Evolutionary conservation across 164 flowering plant genomes (phyloP).

Genomic region (Nymphaea thermarum): DNA sequence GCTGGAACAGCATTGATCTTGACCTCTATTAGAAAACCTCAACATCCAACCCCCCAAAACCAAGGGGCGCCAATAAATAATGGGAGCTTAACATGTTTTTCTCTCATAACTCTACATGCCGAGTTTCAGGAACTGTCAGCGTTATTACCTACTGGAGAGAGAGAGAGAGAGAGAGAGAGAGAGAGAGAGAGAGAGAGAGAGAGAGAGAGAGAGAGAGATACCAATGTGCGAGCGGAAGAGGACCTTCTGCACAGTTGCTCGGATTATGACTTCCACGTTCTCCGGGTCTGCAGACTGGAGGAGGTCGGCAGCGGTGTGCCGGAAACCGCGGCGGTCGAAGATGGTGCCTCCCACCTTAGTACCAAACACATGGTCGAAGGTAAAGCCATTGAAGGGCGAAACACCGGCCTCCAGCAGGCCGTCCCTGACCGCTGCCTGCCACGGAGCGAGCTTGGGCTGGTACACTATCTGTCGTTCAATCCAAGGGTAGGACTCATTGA

Average conservation of each 20-base stretch:
- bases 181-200: too few relatives aligned
- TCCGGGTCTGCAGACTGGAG: conserved; percentile 43
- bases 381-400: conserved; percentile 79
- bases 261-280: conserved; percentile 47
- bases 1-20: too few relatives aligned
- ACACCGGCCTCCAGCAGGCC: conserved; percentile 69
- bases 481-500: conserved; percentile 81
- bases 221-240: conserved; percentile 21
- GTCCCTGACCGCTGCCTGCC: conserved; percentile 68
- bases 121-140: background rate
- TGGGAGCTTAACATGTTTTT: too few relatives aligned
- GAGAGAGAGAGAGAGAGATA: background rate
- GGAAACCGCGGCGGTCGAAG: conserved; percentile 52
- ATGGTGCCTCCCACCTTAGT: conserved; percentile 93
- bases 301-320: conserved; percentile 86
- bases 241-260: conserved; percentile 69
- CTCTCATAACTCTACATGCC: background rate
- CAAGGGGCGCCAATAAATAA: too few relatives aligned
- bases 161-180: too few relatives aligned
- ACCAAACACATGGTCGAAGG: conserved; percentile 73
- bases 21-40: too few relatives aligned
- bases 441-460: conserved; percentile 38
- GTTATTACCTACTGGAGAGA: background rate
- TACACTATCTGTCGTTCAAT: conserved; percentile 67
- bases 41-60: too few relatives aligned